These are phyloP conservation scores for Rhodotorula sp. DNA, from an alignment of 1,284 basidiomycete genomes.

Conservation along the genomic window DNA sequence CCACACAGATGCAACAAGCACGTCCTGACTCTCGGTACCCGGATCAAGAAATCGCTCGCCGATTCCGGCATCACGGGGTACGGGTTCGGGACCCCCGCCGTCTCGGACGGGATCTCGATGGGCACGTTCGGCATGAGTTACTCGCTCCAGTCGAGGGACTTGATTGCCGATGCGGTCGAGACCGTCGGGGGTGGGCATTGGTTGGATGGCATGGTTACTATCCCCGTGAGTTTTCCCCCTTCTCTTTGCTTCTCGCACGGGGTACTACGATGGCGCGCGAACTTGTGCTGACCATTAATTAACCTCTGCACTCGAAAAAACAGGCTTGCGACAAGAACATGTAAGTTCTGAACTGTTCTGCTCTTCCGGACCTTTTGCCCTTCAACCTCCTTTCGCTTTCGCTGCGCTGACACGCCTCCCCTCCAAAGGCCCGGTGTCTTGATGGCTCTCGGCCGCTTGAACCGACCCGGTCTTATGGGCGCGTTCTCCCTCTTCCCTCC, in stretches of 20 bases:
- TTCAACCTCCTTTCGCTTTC: too few relatives aligned
- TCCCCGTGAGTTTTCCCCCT: constrained; percentile 62
- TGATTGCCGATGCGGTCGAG: constrained; percentile 89
- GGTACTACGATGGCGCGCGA: too few relatives aligned
- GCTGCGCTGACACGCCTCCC: too few relatives aligned
- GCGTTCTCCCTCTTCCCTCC: not conserved
- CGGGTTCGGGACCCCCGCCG: constrained; percentile 95
- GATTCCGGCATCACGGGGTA: constrained; percentile 81
- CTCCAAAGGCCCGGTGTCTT: constrained; percentile 64
- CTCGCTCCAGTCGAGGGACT: constrained; percentile 80
- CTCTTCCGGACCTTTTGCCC: too few relatives aligned
- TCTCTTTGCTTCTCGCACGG: too few relatives aligned
- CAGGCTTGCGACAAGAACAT: constrained; percentile 78
- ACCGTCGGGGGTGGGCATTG: constrained; percentile 94
- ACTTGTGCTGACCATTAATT: not conserved
- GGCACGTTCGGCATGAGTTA: constrained; percentile 67
- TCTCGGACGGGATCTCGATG: constrained; percentile 98
- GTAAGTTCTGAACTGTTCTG: constrained; percentile 9
- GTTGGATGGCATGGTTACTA: constrained; percentile 95
- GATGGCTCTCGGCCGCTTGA: constrained; percentile 86
- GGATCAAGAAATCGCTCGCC: constrained; percentile 75
- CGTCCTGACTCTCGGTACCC: constrained; percentile 79
- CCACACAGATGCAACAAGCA: constrained; percentile 81
- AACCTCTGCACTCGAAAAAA: not conserved
- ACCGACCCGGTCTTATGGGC: constrained; percentile 79